Conservation (phyloP, 345 rosid genomes). For the Orychophragmus violaceus region DNA sequence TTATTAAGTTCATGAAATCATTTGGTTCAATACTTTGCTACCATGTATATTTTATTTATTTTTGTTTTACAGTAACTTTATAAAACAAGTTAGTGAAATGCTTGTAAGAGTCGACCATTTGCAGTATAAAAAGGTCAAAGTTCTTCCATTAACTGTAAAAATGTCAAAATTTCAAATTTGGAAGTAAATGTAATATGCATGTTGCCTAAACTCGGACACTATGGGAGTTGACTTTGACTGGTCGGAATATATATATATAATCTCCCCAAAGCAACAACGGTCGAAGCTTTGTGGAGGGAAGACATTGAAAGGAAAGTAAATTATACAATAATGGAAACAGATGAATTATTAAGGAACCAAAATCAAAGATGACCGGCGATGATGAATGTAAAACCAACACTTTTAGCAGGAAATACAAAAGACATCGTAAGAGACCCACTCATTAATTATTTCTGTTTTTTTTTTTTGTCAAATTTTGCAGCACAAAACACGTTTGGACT, state of each 20-base stretch:
- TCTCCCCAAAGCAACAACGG: slow-evolving; percentile 7
- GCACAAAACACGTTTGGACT: slow-evolving; percentile 23
- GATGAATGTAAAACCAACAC: slow-evolving; percentile 19
- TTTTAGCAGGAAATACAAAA: slow-evolving; percentile 7
- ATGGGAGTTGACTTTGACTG: slow-evolving; percentile 19
- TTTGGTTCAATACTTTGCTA: too few relatives aligned
- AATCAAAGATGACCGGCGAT: slow-evolving; percentile 30
- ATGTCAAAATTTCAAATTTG: not conserved
- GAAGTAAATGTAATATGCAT: not conserved
- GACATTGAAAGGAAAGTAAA: not conserved
- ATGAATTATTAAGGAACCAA: slow-evolving; percentile 1
- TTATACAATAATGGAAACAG: slow-evolving; percentile 21
- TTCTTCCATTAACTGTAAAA: not conserved
- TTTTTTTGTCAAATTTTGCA: slow-evolving; percentile 26
- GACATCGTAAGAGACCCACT: slow-evolving; percentile 18
- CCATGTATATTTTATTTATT: too few relatives aligned
- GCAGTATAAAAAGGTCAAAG: not conserved
- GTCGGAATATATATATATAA: slow-evolving; percentile 19
- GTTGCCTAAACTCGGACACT: not conserved
- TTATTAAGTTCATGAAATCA: not conserved
- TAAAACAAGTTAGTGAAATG: not conserved
- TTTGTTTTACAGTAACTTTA: too few relatives aligned
- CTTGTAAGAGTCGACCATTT: not conserved
- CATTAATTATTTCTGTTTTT: not conserved
- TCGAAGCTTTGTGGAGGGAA: slow-evolving; percentile 1